Evolutionary conservation across 352 stramenopile species (phyloP), one percentile per base, ranked within the genome.

Genomic region (Thalassiosira mediterranea): DNA sequence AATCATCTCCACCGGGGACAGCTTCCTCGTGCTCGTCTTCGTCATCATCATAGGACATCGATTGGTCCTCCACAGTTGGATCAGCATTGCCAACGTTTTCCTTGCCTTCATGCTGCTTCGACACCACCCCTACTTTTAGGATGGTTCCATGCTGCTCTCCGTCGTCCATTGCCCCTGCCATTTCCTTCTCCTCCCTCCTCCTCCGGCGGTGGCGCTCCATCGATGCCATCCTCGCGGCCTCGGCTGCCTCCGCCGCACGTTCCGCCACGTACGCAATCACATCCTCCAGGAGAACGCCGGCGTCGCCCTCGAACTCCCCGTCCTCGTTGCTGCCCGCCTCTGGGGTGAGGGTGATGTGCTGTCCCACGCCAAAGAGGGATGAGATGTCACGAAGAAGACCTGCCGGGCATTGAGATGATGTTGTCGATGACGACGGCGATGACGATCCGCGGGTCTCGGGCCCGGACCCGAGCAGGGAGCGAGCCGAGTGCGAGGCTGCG

Each of bases 351-450:
- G 84, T 89, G 38, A 92, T 88, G 56, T 92, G 84, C 61, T 92
- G 87, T 48, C 87, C 87, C 54, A 92, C 86, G 25, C 81, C 79
- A 67, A 92, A 90, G 0, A 92, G 61, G n/a, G 63, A 67, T 7
- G 83, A 90, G 47, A 92, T 64, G 58, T 92, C 85, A 26, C 61
- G 31, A 26, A 62, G 31, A n/a, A n/a, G n/a, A n/a, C n/a, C n/a
- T n/a, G n/a, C n/a, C n/a, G n/a, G n/a, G n/a, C n/a, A n/a, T n/a
- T n/a, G n/a, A n/a, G n/a, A n/a, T n/a, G n/a, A n/a, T n/a, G n/a
- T n/a, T n/a, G n/a, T n/a, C n/a, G n/a, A n/a, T n/a, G n/a, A n/a
- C n/a, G n/a, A n/a, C 2, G 29, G 32, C 56, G 47, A 52, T 17
- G n/a, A 8, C 17, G 49, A 65, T n/a, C 59, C 23, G 25, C 37